A percentile compares a stretch with the other conserved stretches of the same genome.
phyloP scores from a whole-genome alignment of 2,329 filamentous ascomycete genomes.

The Penicillium sp. region DNA sequence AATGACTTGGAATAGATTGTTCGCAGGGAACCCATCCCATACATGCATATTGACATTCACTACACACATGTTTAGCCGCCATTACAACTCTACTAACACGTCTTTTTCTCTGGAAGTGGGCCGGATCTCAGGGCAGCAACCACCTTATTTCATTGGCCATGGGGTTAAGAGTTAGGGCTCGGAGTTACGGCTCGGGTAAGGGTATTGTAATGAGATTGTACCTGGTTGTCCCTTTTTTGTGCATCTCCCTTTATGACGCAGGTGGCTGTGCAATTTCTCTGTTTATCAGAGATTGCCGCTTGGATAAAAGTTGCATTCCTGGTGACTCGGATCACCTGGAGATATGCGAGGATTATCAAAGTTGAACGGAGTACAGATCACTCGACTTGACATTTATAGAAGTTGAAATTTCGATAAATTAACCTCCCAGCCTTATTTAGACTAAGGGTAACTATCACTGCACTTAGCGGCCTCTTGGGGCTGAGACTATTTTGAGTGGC shows the following conservation, averaged over 20 bases:
- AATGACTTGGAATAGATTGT: no score
- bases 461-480: neutral
- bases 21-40: no score
- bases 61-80: neutral
- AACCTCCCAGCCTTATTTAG: neutral
- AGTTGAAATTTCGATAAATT: neutral
- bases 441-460: slow-evolving; percentile 2
- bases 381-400: neutral
- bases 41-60: neutral
- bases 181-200: neutral
- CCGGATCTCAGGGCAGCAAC: neutral
- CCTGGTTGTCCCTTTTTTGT: neutral
- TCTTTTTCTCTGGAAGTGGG: neutral
- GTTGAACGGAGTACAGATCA: no score
- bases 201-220: slow-evolving; percentile 2
- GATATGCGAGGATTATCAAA: neutral
- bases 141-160: neutral
- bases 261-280: slow-evolving; percentile 18
- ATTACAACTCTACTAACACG: neutral
- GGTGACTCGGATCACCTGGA: neutral
- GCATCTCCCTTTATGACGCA: slow-evolving; percentile 14
- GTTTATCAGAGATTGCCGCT: slow-evolving; percentile 2
- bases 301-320: slow-evolving; percentile 14
- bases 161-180: neutral
- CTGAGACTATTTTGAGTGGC: neutral